Conservation (phyloP, 495 filamentous ascomycete species). For the Cudoniella acicularis region DNA sequence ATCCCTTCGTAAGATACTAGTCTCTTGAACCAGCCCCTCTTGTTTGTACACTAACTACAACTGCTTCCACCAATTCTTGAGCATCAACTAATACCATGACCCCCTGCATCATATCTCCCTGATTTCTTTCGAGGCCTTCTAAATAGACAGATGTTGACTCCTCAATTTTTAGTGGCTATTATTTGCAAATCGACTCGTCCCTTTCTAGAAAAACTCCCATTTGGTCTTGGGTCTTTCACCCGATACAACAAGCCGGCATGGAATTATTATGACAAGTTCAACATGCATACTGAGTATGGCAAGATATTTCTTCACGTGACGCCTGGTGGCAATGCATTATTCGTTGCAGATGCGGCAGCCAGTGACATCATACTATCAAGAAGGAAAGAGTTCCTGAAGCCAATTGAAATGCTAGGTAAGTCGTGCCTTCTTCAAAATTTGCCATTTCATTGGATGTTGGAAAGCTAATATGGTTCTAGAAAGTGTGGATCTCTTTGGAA, state of each 20-base stretch:
- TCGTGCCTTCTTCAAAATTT: constrained; percentile 24
- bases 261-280: not conserved
- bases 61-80: no score
- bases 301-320: constrained; percentile 24
- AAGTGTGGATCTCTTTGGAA: constrained; percentile 34
- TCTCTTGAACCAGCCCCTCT: not conserved
- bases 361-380: constrained; percentile 6
- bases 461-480: constrained; percentile 11
- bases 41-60: no score
- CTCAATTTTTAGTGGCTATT: no score
- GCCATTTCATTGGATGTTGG: constrained; percentile 11
- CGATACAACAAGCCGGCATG: not conserved
- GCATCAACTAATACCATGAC: no score
- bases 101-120: no score
- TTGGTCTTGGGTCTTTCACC: not conserved
- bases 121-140: no score
- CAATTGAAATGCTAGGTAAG: constrained; percentile 26
- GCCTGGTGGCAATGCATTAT: not conserved
- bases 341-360: constrained; percentile 7
- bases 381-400: constrained; percentile 17
- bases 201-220: not conserved
- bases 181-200: no score
- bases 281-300: not conserved
- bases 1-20: not conserved
- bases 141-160: no score